Evolutionary conservation across 2,329 filamentous ascomycete genomes (phyloP), one percentile per base, ranked within the genome.

Genomic region (Aspergillus tanneri): DNA sequence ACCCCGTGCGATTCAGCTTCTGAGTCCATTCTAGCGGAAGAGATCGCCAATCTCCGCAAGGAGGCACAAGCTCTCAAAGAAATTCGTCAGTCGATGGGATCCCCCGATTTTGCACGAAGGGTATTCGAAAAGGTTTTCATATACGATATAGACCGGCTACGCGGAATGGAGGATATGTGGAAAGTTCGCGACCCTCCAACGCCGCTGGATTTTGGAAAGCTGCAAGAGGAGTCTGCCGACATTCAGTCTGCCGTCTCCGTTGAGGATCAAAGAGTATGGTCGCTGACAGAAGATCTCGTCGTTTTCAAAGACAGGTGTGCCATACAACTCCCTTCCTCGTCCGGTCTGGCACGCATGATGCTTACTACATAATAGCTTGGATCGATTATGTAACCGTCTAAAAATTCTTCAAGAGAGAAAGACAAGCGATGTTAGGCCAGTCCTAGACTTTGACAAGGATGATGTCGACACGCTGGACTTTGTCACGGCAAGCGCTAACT

Each of bases 111-210:
- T 60, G 76, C 87, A 1, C 78, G 84, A 55, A 81, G 88, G 62
- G 82, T 99, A 0, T 97, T 97, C 64, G 82, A 95, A 63, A 99
- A 97, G 67, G 91, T 97, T 3, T 99, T 93, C 71, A 82, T 84
- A 53, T 77, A 87, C 41, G 93, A 99, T 63, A 87, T 99, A 46
- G 78, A 86, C 55, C 83, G 93, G 12, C 69, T 99, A 47, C 80
- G 85, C 32, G 87, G 86, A 11, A 95, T 96, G 82, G 86, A 93
- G 63, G 92, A 95, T 54, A 95, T 97, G 90, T 99, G 93, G 93
- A 95, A 90, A 70, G 84, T 82, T 3, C 82, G 90, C 56, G 82
- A 82, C 53, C 78, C 86, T 2, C 93, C 92, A 0, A 78, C 86
- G 59, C 74, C 88, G 6, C 76, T 97, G 10, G 77, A 86, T 30